Conservation (phyloP, 2,329 filamentous ascomycete species). For the Ophiostoma novo-ulmi region DNA sequence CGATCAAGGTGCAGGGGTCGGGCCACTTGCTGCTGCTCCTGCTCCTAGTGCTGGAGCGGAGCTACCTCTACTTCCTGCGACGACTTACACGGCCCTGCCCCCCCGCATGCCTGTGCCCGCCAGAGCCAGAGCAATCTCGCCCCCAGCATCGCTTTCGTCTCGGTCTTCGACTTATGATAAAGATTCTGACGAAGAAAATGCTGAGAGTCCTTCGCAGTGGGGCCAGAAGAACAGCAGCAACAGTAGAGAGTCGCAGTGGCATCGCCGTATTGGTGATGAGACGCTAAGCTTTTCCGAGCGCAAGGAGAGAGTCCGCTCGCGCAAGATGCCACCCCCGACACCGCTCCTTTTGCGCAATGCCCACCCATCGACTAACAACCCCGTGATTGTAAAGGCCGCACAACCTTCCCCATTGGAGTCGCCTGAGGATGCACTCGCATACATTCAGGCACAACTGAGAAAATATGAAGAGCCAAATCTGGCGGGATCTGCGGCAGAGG, state of each 20-base stretch:
- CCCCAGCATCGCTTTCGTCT: slow-evolving; percentile 13
- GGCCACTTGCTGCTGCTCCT: background rate
- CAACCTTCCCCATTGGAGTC: slow-evolving; percentile 52
- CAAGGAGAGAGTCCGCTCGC: slow-evolving; percentile 40
- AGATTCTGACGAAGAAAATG: background rate
- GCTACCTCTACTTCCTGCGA: slow-evolving; percentile 17
- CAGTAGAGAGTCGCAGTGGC: slow-evolving; percentile 40
- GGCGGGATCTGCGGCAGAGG: slow-evolving; percentile 31
- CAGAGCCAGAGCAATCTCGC: background rate
- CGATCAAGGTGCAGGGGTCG: slow-evolving; percentile 8
- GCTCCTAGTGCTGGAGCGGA: background rate
- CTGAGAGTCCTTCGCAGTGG: slow-evolving; percentile 7
- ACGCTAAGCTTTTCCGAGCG: slow-evolving; percentile 56
- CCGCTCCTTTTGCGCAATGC: slow-evolving; percentile 46
- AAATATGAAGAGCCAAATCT: slow-evolving; percentile 42
- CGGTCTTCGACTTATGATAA: slow-evolving; percentile 13
- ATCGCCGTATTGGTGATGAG: slow-evolving; percentile 54
- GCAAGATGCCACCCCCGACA: slow-evolving; percentile 53
- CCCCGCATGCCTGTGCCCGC: background rate
- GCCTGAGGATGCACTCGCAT: slow-evolving; percentile 44
- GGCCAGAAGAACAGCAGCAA: slow-evolving; percentile 24
- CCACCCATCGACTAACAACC: slow-evolving; percentile 38
- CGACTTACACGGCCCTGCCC: slow-evolving; percentile 16
- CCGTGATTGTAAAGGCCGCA: slow-evolving; percentile 42
- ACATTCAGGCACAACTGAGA: slow-evolving; percentile 49